phyloP scores from a whole-genome alignment of 768 basidiomycete genomes.

The Boletus vermiculosoides region DNA sequence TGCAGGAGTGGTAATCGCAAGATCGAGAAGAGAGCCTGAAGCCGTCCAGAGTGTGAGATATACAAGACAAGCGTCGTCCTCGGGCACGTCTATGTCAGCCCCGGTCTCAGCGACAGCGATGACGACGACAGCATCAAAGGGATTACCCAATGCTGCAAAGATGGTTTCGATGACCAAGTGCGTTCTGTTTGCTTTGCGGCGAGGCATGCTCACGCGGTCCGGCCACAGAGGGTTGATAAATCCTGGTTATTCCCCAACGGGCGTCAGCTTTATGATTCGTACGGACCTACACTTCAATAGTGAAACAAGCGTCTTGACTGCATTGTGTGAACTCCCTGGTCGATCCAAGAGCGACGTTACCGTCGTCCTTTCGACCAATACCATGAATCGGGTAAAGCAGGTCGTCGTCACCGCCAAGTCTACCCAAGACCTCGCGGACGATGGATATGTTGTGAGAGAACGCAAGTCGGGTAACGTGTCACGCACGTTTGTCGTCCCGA shows the following conservation, averaged over 20 bases:
- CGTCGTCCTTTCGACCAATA: slow-evolving; percentile 58
- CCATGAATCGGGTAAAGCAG: slow-evolving; percentile 61
- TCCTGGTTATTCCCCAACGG: slow-evolving; percentile 20
- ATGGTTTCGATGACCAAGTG: slow-evolving; percentile 21
- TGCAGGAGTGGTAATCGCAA: slow-evolving; percentile 20
- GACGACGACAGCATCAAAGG: slow-evolving; percentile 1
- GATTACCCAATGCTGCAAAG: slow-evolving; percentile 2
- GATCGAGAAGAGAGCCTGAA: slow-evolving; percentile 31
- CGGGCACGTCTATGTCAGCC: slow-evolving; percentile 8
- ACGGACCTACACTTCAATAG: slow-evolving; percentile 60
- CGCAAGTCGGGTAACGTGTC: slow-evolving; percentile 51
- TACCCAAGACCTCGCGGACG: slow-evolving; percentile 41
- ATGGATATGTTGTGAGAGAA: slow-evolving; percentile 50
- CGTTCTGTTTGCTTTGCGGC: slow-evolving; percentile 6
- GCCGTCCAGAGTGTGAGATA: slow-evolving; percentile 30
- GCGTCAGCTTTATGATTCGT: slow-evolving; percentile 46
- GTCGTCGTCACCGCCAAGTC: slow-evolving; percentile 53
- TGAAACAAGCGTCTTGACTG: slow-evolving; percentile 49
- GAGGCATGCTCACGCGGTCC: slow-evolving; percentile 12
- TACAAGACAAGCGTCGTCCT: slow-evolving; percentile 18
- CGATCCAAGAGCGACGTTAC: slow-evolving; percentile 55
- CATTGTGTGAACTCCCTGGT: slow-evolving; percentile 70
- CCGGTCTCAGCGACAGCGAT: slow-evolving; percentile 4
- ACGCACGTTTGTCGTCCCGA: slow-evolving; percentile 53
- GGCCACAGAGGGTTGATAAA: slow-evolving; percentile 25